phyloP scores from a whole-genome alignment of 1,284 basidiomycete genomes.

The Irpex rosettiformis region DNA sequence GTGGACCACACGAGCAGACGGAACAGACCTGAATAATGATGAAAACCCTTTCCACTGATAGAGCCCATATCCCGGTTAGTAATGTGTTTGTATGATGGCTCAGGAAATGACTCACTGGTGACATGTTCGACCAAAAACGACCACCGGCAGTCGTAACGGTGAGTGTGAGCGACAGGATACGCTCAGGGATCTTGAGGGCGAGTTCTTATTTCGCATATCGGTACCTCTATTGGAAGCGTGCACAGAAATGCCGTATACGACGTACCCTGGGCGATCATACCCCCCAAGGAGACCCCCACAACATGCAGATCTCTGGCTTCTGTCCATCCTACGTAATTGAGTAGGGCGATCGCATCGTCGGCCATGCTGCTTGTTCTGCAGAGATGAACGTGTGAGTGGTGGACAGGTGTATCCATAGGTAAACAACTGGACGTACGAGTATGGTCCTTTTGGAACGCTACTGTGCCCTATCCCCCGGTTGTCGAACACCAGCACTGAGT shows the following conservation, averaged over 20 bases:
- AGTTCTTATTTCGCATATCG: constrained; percentile 45
- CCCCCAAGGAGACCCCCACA: constrained; percentile 79
- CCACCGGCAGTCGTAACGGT: constrained; percentile 72
- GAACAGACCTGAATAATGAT: not conserved
- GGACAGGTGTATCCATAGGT: not conserved
- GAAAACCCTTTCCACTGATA: not conserved
- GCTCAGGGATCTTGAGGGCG: constrained; percentile 60
- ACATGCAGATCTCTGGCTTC: constrained; percentile 59
- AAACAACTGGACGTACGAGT: constrained; percentile 37
- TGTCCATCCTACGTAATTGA: constrained; percentile 61
- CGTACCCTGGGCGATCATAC: constrained; percentile 80
- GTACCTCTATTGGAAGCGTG: not conserved
- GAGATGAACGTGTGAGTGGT: not conserved
- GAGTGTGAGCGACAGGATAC: constrained; percentile 65
- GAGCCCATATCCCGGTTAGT: not conserved
- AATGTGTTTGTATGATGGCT: not conserved
- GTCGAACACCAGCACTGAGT: constrained; percentile 78
- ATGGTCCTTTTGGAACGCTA: constrained; percentile 67
- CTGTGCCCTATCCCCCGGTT: constrained; percentile 86
- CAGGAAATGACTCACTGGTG: constrained; percentile 39
- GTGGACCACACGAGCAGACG: not conserved
- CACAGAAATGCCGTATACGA: not conserved
- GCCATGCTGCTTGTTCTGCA: constrained; percentile 76
- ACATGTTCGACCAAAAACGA: constrained; percentile 49
- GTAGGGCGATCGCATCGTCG: constrained; percentile 63